These are phyloP conservation scores for Nicotiana rustica DNA, from an alignment of 305 asterid genomes.

Conservation along the genomic window DNA sequence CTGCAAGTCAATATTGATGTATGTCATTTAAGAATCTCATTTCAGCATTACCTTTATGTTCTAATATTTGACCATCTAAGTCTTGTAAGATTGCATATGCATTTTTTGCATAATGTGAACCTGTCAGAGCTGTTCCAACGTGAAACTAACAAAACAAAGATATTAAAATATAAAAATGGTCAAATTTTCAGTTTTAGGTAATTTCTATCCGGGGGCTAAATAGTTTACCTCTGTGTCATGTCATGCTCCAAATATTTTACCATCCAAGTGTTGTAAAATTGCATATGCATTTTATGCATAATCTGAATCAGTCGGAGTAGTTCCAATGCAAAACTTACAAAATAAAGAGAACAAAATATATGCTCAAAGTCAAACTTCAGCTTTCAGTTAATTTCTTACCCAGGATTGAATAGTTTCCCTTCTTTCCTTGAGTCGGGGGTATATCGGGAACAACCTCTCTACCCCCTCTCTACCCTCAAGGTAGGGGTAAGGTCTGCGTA, in stretches of 20 bases:
- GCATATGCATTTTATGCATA: slow-evolving; percentile 1
- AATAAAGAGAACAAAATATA: not conserved
- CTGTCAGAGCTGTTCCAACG: not conserved
- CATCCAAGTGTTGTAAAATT: not conserved
- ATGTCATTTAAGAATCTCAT: slow-evolving; percentile 38
- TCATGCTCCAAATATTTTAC: not conserved
- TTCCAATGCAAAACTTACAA: not conserved
- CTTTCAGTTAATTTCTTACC: not conserved
- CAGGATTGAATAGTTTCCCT: not conserved
- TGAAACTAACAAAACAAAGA: not conserved
- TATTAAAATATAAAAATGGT: not conserved
- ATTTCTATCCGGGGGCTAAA: not conserved
- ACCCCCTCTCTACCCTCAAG: too few species aligned
- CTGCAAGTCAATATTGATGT: slow-evolving; percentile 85
- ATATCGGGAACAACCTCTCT: too few species aligned
- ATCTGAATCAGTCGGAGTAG: not conserved
- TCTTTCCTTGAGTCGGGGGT: too few species aligned
- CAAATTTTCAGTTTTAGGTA: not conserved
- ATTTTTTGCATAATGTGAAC: not conserved
- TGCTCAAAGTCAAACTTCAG: not conserved
- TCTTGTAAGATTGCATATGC: slow-evolving; percentile 13
- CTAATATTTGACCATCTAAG: not conserved
- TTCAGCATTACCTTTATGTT: not conserved
- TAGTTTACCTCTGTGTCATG: too few species aligned
- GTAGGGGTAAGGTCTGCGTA: too few species aligned